These are phyloP conservation scores for Globisporangium ultimum DNA, from an alignment of 352 stramenopile genomes.

Conservation along the genomic window DNA sequence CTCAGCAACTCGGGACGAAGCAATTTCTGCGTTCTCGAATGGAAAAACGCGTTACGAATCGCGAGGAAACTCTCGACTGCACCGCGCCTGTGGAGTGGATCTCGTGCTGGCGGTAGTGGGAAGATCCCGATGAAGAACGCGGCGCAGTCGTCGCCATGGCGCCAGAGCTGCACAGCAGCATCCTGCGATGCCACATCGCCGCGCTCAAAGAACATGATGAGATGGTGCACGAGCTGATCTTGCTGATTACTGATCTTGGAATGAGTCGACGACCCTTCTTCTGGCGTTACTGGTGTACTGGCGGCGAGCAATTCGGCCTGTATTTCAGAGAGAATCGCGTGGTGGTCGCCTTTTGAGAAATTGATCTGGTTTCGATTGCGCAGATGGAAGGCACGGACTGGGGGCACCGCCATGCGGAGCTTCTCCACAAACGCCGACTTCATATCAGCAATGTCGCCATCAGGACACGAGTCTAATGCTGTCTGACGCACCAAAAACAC, in stretches of 20 bases:
- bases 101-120: neutral
- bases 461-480: neutral
- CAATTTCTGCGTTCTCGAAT: neutral
- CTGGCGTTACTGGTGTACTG: neutral
- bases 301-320: neutral
- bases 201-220: neutral
- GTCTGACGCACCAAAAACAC: neutral
- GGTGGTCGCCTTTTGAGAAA: too few species aligned
- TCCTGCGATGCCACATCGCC: neutral
- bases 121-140: neutral
- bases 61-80: constrained; percentile 2
- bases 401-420: too few species aligned
- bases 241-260: neutral
- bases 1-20: neutral
- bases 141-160: neutral
- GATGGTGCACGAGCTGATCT: neutral
- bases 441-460: too few species aligned
- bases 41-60: constrained; percentile 2
- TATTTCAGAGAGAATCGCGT: too few species aligned
- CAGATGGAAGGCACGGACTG: too few species aligned
- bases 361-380: too few species aligned
- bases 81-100: neutral
- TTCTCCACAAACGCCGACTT: too few species aligned
- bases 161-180: neutral
- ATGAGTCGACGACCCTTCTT: neutral